These are phyloP conservation scores for Pyronema omphalodes DNA, from an alignment of 495 filamentous ascomycete species.

Conservation along the genomic window DNA sequence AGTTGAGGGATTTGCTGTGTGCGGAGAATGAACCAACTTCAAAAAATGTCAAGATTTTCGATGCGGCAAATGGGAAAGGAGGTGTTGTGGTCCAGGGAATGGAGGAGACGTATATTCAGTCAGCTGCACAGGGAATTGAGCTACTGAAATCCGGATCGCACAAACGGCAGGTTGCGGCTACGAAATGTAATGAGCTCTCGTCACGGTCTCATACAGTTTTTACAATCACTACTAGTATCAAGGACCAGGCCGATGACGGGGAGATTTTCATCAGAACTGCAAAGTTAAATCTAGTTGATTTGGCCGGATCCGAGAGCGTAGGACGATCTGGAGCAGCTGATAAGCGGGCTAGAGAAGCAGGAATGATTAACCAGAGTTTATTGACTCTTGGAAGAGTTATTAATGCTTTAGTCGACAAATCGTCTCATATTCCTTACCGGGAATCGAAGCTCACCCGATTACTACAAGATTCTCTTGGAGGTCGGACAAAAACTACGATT, in stretches of 20 bases:
- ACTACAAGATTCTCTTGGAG: slow-evolving; percentile 88
- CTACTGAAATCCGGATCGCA: slow-evolving; percentile 78
- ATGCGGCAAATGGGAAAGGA: slow-evolving; percentile 70
- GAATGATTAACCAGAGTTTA: slow-evolving; percentile 93
- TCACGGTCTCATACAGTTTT: slow-evolving; percentile 93
- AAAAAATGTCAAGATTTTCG: slow-evolving; percentile 78
- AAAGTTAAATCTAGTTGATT: slow-evolving; percentile 88
- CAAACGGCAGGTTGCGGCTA: slow-evolving; percentile 88
- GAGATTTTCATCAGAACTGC: slow-evolving; percentile 87
- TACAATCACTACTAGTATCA: slow-evolving; percentile 76
- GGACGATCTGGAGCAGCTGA: slow-evolving; percentile 93
- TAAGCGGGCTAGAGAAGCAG: slow-evolving; percentile 87
- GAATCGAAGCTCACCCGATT: slow-evolving; percentile 93
- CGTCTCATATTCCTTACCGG: slow-evolving; percentile 81
- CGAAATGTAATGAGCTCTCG: slow-evolving; percentile 94
- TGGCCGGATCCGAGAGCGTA: slow-evolving; percentile 95
- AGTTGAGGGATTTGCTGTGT: slow-evolving; percentile 73
- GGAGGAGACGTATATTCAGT: slow-evolving; percentile 86
- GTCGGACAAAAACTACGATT: slow-evolving; percentile 92
- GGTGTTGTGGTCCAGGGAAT: slow-evolving; percentile 77
- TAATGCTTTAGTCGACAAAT: slow-evolving; percentile 86
- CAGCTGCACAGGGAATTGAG: slow-evolving; percentile 64
- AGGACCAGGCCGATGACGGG: slow-evolving; percentile 58
- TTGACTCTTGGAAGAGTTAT: slow-evolving; percentile 91
- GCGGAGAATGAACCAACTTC: slow-evolving; percentile 43